These are phyloP conservation scores for Ustilago loliicola DNA, from an alignment of 1,284 basidiomycete species.

Conservation along the genomic window DNA sequence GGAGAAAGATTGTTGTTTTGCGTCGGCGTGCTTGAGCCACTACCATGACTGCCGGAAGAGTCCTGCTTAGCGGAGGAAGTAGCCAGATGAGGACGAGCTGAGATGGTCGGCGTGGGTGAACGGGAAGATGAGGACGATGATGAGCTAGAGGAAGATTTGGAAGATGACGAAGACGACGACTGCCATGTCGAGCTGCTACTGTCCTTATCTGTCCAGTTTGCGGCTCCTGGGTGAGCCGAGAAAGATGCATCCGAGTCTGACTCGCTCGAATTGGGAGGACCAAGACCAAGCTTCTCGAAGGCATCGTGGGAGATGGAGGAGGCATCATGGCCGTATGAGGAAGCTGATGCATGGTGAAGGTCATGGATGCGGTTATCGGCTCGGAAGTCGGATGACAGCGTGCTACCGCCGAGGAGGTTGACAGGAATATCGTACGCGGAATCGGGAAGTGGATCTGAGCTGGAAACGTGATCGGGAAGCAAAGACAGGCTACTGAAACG, in stretches of 20 bases:
- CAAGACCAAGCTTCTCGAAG: not conserved
- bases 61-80: conserved; percentile 41
- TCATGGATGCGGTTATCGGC: not conserved
- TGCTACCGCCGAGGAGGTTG: conserved; percentile 14
- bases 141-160: conserved; percentile 30
- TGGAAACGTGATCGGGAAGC: conserved; percentile 2
- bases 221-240: not conserved
- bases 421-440: conserved; percentile 18
- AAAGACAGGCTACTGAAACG: conserved; percentile 10
- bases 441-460: not conserved
- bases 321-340: not conserved
- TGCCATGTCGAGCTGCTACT: conserved; percentile 21
- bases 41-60: conserved; percentile 29
- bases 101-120: conserved; percentile 29
- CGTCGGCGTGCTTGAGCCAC: conserved; percentile 46
- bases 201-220: conserved; percentile 15
- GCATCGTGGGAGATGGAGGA: not conserved
- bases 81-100: conserved; percentile 31
- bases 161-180: conserved; percentile 31
- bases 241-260: not conserved
- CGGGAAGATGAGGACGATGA: conserved; percentile 39
- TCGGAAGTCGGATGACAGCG: not conserved
- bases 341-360: not conserved
- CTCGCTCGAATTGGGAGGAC: not conserved
- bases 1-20: conserved; percentile 30